Conservation (phyloP, 2,329 filamentous ascomycete genomes). For the Aspergillus intermedius region DNA sequence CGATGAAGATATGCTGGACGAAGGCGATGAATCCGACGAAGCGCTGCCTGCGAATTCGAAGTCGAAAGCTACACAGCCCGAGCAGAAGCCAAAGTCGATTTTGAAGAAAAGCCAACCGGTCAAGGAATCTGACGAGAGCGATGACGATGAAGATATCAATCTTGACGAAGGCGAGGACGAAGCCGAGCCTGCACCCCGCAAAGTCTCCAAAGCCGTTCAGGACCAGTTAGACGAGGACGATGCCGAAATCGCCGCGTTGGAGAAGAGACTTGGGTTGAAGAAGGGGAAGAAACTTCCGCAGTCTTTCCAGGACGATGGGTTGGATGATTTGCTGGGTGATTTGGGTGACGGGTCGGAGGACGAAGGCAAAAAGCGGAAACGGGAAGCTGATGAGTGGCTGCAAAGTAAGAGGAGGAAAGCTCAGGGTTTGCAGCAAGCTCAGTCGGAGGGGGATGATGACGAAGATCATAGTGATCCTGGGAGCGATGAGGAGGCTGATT, state of each 20-base stretch:
- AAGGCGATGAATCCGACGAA: constrained; percentile 17
- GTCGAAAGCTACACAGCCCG: constrained; percentile 16
- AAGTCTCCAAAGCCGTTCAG: constrained; percentile 42
- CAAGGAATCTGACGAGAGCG: constrained; percentile 20
- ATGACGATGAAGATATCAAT: constrained; percentile 18
- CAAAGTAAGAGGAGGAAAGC: constrained; percentile 53
- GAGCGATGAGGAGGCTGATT: constrained; percentile 28
- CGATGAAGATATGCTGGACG: constrained; percentile 7
- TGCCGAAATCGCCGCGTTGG: constrained; percentile 77
- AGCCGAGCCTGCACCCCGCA: constrained; percentile 3
- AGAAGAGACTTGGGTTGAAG: constrained; percentile 80
- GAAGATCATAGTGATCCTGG: constrained; percentile 19
- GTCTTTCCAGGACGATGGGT: constrained; percentile 71
- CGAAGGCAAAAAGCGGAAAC: constrained; percentile 50
- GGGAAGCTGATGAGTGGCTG: constrained; percentile 59
- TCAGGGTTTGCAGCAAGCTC: constrained; percentile 20
- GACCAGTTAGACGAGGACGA: constrained; percentile 72
- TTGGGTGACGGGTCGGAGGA: constrained; percentile 51
- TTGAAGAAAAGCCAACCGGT: constrained; percentile 26
- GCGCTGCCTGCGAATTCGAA: constrained; percentile 11
- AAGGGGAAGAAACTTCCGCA: constrained; percentile 67
- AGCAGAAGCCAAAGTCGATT: constrained; percentile 27
- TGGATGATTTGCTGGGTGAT: constrained; percentile 70
- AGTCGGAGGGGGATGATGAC: constrained; percentile 24
- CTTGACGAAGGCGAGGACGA: constrained; percentile 20